Base-by-base conservation (phyloP, 2,329 filamentous ascomycete species). In the Colletotrichum melonis region DNA sequence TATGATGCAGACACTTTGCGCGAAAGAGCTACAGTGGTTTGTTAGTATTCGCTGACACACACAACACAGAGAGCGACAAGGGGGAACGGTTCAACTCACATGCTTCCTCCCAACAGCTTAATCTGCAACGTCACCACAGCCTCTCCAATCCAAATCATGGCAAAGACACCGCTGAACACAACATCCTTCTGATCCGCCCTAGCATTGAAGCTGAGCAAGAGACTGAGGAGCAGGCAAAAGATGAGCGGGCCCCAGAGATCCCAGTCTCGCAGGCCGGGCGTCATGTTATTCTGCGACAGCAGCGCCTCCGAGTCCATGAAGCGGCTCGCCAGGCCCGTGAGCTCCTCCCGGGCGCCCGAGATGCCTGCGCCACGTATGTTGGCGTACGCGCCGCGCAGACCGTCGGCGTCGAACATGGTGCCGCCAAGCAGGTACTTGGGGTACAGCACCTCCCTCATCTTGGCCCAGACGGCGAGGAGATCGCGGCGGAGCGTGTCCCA, bases 121-220 rank as follows among this genome's bases (percentile, higher is more conserved):
- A 99, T 98, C 88, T 99, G 97, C 80, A 97, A 85, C n/a, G 97
- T 99, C 72, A 99, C 97, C 4, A 98, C 93, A 1, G 95, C 95
- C 86, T 98, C 95, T 32, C 95, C 97, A 72, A 99, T 92, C 97
- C 97, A 99, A 67, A 99, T 93, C 84, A 97, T 94, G 60, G 95
- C 95, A 84, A 99, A 99, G 58, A 99, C 95, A 4, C 97, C 97
- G 46, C 95, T 97, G 82, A 99, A 99, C 32, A 98, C 95, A 54
- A 94, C 85, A 74, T 95, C 94, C 80, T 93, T 94, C 86, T 99
- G 97, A 60, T 95, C 90, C 1, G 89, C 88, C 77, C 92, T 89
- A 16, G 95, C 95, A 75, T 93, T 91, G 80, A 97, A 90, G 77
- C 95, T 97, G 72, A 99, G 87, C 78, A 99, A 91, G 83, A 98